Percentiles rank a stretch among this genome's conserved stretches.
These are phyloP conservation scores for Microthlaspi erraticum DNA, from an alignment of 345 rosid species.

Conservation along the genomic window DNA sequence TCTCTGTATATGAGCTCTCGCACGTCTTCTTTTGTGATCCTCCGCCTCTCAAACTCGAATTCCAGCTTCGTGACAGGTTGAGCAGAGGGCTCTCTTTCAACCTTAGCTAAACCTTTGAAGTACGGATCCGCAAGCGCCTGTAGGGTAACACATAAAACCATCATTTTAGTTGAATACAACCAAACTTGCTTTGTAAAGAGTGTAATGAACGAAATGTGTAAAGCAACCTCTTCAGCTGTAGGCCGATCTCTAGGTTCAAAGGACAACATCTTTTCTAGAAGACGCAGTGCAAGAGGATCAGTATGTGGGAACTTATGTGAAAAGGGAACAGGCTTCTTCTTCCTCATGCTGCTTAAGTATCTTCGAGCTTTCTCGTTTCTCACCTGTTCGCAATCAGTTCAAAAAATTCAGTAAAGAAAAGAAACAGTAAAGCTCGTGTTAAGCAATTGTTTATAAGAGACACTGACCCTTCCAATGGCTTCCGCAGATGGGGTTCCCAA, in stretches of 20 bases:
- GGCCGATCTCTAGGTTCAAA: conserved; percentile 96
- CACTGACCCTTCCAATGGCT: conserved; percentile 87
- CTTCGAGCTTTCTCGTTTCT: conserved; percentile 97
- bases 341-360: conserved; percentile 94
- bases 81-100: conserved; percentile 94
- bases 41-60: conserved; percentile 94
- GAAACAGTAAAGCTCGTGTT: conserved; percentile 6
- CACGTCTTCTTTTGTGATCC: conserved; percentile 95
- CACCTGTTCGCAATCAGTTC: conserved; percentile 56
- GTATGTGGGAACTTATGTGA: conserved; percentile 90
- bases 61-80: conserved; percentile 97
- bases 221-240: conserved; percentile 83
- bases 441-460: not conserved
- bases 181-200: not conserved
- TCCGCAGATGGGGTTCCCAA: conserved; percentile 93
- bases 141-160: conserved; percentile 33
- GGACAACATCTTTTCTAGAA: conserved; percentile 88
- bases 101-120: conserved; percentile 89
- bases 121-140: conserved; percentile 98
- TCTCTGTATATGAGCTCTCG: conserved; percentile 93
- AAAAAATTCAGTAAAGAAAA: conserved; percentile 35
- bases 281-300: conserved; percentile 91
- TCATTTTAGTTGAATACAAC: not conserved
- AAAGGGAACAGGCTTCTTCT: conserved; percentile 80
- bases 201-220: conserved; percentile 8